Conservation (phyloP, 164 flowering plant genomes). For the Vitis rupestris region DNA sequence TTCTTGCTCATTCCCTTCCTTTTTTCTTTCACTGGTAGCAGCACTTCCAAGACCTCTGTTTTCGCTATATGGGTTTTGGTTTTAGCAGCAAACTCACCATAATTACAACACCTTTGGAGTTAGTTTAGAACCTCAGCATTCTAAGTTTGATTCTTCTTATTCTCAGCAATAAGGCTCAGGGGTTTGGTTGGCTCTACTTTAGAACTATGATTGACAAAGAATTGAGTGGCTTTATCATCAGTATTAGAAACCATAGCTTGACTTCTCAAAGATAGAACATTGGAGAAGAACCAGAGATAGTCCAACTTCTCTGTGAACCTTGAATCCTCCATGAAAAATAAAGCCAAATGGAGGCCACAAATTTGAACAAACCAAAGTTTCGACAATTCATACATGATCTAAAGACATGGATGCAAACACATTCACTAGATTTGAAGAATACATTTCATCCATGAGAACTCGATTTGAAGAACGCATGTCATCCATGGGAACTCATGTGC, state of each 20-base stretch:
- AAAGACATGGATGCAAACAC: no score
- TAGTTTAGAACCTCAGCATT: neutral
- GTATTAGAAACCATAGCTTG: neutral
- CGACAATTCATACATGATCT: no score
- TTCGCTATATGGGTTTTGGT: neutral
- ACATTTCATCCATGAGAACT: no score
- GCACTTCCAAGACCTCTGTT: neutral
- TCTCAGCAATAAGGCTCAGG: conserved; percentile 3
- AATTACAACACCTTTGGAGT: conserved; percentile 2
- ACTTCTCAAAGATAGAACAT: neutral
- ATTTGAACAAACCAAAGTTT: neutral
- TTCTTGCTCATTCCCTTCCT: conserved; percentile 14
- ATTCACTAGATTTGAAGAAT: no score
- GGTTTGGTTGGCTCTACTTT: conserved; percentile 12
- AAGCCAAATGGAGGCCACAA: neutral
- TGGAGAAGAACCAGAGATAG: conserved; percentile 44
- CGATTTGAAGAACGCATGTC: no score
- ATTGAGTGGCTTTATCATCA: neutral
- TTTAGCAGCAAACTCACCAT: conserved; percentile 9
- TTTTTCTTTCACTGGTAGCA: conserved; percentile 3
- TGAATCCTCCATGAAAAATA: conserved; percentile 27
- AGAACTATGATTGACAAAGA: conserved; percentile 5
- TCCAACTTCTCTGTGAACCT: conserved; percentile 33
- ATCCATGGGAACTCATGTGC: no score
- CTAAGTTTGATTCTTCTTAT: conserved; percentile 2